Conservation (phyloP, 208 protist genomes). For the Leishmania arabica region DNA sequence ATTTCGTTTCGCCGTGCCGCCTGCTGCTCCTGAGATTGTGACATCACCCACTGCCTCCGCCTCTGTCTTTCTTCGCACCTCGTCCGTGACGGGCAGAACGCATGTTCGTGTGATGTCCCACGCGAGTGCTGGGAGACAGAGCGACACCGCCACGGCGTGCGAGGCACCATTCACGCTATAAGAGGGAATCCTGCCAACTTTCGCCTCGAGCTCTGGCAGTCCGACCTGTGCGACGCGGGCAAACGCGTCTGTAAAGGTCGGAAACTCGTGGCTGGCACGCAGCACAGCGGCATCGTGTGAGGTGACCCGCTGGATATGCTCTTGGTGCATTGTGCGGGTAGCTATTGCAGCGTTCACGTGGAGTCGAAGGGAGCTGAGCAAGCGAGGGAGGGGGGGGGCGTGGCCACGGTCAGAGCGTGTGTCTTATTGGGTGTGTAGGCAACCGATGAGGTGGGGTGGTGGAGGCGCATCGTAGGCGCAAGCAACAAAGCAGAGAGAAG, state of each 20-base stretch:
- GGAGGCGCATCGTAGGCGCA: not conserved
- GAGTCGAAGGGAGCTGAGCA: not conserved
- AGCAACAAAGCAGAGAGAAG: not conserved
- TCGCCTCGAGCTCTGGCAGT: constrained; percentile 17
- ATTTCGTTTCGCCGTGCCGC: not conserved
- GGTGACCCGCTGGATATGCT: constrained; percentile 28
- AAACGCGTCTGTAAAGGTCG: constrained; percentile 40
- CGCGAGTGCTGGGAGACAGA: constrained; percentile 29
- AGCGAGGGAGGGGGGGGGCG: not conserved
- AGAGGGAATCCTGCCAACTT: not conserved
- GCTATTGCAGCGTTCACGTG: not conserved
- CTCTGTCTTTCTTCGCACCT: not conserved
- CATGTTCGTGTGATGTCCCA: constrained; percentile 20
- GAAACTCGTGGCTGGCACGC: constrained; percentile 44
- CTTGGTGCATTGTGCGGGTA: not conserved
- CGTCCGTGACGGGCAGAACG: not conserved
- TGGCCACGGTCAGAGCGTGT: not conserved
- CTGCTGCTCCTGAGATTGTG: not conserved
- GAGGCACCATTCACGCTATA: constrained; percentile 6
- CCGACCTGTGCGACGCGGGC: constrained; percentile 23
- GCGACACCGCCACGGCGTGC: constrained; percentile 14
- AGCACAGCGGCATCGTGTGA: constrained; percentile 30
- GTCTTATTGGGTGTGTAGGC: not conserved
- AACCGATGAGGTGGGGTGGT: not conserved
- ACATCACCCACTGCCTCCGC: not conserved